These are phyloP conservation scores for Citrus unshiu DNA, from an alignment of 345 rosid species.

Conservation along the genomic window DNA sequence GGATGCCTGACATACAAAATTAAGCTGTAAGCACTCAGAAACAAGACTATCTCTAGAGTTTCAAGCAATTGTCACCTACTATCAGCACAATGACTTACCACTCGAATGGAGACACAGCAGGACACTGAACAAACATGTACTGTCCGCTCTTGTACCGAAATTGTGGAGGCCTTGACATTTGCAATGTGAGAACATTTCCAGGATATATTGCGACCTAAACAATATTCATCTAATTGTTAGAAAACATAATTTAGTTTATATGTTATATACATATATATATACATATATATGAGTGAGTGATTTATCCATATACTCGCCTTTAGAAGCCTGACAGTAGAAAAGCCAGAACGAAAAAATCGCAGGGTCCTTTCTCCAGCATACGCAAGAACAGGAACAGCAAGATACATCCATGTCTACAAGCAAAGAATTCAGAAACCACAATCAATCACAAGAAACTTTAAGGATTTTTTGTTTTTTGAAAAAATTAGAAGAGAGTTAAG, in stretches of 20 bases:
- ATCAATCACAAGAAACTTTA: background rate
- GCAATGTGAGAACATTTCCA: conserved; percentile 86
- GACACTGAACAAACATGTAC: conserved; percentile 97
- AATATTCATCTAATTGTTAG: background rate
- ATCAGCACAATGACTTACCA: conserved; percentile 43
- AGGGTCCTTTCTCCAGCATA: conserved; percentile 87
- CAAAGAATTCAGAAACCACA: background rate
- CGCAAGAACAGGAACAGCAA: conserved; percentile 71
- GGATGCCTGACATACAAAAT: conserved; percentile 77
- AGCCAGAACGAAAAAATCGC: conserved; percentile 88
- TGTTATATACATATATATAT: no score
- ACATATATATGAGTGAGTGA: background rate
- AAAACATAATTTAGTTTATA: no score
- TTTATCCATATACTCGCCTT: conserved; percentile 42
- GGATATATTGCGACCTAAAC: conserved; percentile 94
- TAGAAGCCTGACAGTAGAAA: conserved; percentile 61
- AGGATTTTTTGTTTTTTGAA: background rate
- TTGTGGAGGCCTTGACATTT: conserved; percentile 94
- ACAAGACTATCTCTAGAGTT: background rate
- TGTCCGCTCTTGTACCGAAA: conserved; percentile 96
- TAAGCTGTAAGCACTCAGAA: background rate
- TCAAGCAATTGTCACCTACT: background rate
- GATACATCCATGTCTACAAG: conserved; percentile 93
- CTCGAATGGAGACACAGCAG: conserved; percentile 97
- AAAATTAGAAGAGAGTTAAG: background rate